Percentiles rank a stretch among this genome's conserved stretches.
These are phyloP conservation scores for Colletotrichum cordylinicola DNA, from an alignment of 2,329 filamentous ascomycete species.

Conservation along the genomic window DNA sequence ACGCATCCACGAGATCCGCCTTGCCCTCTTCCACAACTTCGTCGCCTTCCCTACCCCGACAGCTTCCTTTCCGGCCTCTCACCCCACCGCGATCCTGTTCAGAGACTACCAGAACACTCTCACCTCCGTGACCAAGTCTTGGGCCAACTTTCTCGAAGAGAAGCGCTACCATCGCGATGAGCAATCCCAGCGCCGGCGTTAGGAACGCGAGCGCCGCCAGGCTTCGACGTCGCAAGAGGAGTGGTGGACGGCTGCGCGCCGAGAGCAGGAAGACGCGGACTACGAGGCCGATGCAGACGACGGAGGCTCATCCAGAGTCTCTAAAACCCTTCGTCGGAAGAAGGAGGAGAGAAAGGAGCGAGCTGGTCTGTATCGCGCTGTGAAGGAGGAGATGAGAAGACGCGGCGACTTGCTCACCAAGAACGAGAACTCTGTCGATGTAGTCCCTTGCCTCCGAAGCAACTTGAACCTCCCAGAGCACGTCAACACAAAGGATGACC, in stretches of 20 bases:
- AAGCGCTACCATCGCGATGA: not conserved
- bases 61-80: not conserved
- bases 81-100: not conserved
- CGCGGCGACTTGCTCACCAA: not conserved
- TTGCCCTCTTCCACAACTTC: not conserved
- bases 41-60: not conserved
- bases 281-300: not conserved
- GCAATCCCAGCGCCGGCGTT: not conserved
- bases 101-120: not conserved
- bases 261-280: not conserved
- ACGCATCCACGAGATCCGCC: not conserved
- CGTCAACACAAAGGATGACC: not conserved
- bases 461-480: not conserved
- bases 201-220: not conserved
- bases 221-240: not conserved
- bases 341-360: not conserved
- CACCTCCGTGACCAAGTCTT: not conserved
- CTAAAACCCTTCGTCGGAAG: no score
- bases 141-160: not conserved
- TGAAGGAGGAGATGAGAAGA: not conserved
- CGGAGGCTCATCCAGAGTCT: not conserved
- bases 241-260: not conserved
- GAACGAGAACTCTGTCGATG: rapidly evolving
- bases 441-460: no score
- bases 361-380: not conserved